phyloP scores from a whole-genome alignment of 805 yeast species.

The Pichia exigua region DNA sequence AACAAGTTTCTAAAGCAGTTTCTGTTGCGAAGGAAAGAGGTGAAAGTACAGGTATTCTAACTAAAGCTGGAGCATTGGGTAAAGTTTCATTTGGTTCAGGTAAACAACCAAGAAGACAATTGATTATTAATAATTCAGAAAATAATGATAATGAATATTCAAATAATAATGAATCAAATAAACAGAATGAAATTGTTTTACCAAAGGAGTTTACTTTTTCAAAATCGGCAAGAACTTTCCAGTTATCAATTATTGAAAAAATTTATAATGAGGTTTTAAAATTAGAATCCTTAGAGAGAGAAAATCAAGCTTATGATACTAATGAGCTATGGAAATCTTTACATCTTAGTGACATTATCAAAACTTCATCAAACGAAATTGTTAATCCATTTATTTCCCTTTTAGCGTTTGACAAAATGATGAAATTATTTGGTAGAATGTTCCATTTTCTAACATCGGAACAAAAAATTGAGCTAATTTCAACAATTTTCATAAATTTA shows the following conservation, averaged over 20 bases:
- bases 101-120: slow-evolving; percentile 81
- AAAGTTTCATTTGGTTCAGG: slow-evolving; percentile 72
- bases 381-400: slow-evolving; percentile 79
- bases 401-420: slow-evolving; percentile 77
- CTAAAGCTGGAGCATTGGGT: slow-evolving; percentile 82
- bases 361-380: slow-evolving; percentile 41
- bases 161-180: not conserved
- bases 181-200: slow-evolving; percentile 16
- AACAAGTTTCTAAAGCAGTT: slow-evolving; percentile 93
- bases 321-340: slow-evolving; percentile 68
- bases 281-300: slow-evolving; percentile 69
- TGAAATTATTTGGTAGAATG: slow-evolving; percentile 81
- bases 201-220: slow-evolving; percentile 28
- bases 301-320: slow-evolving; percentile 38
- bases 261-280: slow-evolving; percentile 71
- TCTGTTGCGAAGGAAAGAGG: slow-evolving; percentile 82
- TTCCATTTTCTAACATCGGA: slow-evolving; percentile 74
- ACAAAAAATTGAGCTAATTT: slow-evolving; percentile 68
- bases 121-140: slow-evolving; percentile 43
- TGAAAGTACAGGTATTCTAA: slow-evolving; percentile 54
- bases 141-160: slow-evolving; percentile 15
- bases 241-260: slow-evolving; percentile 65
- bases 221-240: slow-evolving; percentile 39
- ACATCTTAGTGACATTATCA: slow-evolving; percentile 57
- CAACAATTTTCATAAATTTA: slow-evolving; percentile 70